Base-by-base conservation (phyloP, 2,329 filamentous ascomycete species). In the Penicillium sp. region DNA sequence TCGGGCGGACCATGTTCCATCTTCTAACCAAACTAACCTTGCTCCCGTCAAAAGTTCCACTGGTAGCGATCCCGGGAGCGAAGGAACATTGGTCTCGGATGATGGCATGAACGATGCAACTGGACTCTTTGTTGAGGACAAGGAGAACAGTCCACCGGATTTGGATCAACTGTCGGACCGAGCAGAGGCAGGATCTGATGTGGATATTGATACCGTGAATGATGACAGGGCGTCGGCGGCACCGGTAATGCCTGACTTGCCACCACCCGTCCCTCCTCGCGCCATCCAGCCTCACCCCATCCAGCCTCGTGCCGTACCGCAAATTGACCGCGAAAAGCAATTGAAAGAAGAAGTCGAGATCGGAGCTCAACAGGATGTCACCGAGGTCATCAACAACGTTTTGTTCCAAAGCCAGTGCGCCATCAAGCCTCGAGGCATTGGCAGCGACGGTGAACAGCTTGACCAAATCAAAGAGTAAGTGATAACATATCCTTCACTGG, bases 351-450 rank as follows among this genome's bases (percentile, higher is more conserved):
- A 81, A 51, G 78, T 84, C 5, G 79, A 85, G 62, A 77, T 82
- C 39, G 82, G 81, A 16, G 82, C 90, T 32, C 94, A 99, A 68
- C 92, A 99, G 74, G 94, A 99, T 73, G 93, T 97, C 4, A 91
- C 91, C 11, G 94, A 99, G 73, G 93, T 97, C 42, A 92, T 97
- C 76, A 91, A 91, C 55, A 94, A 93, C 65, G 89, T 96, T 26
- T 84, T 97, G 55, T 91, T 93, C 67, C 88, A 94, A 47, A 79
- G 97, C n/a, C 89, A 94, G 66, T 91, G 90, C 48, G 92, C 93
- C 2, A 92, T 97, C 67, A 86, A 82, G 53, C 83, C 90, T 6
- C 81, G 81, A n/a, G 82, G 81, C 3, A 77, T 83, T 32, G 84
- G 90, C 53, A 75, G 80, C 7, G 82, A 86, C 41, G 88, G 88